phyloP scores from a whole-genome alignment of 192 early-diverging fungal genomes.

The Umbelopsis vinacea region DNA sequence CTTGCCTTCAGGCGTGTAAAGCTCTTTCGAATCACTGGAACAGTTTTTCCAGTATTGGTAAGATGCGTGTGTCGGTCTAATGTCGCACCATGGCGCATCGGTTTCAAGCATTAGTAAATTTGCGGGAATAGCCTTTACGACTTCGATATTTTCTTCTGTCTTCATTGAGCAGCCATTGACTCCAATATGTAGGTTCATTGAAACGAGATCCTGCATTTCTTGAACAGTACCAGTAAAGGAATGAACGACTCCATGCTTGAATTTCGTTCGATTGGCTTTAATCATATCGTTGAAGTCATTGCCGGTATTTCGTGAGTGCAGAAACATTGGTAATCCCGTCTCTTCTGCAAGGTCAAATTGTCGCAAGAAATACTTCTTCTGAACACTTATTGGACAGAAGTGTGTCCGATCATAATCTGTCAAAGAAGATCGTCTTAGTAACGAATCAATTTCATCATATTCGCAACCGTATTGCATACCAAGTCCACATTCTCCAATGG shows the following conservation, averaged over 20 bases:
- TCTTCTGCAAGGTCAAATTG: constrained; percentile 82
- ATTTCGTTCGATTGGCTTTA: constrained; percentile 60
- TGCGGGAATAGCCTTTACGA: constrained; percentile 71
- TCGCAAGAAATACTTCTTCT: constrained; percentile 75
- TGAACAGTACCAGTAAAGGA: constrained; percentile 82
- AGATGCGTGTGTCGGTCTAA: constrained; percentile 85
- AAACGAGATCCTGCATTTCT: constrained; percentile 64
- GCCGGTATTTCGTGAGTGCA: constrained; percentile 88
- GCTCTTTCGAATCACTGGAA: constrained; percentile 31
- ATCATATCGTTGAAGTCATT: constrained; percentile 74
- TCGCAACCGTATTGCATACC: constrained; percentile 37
- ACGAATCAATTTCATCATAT: not conserved
- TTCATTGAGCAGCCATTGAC: constrained; percentile 96
- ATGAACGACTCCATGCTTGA: constrained; percentile 83
- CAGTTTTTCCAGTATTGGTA: constrained; percentile 53
- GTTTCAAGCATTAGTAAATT: constrained; percentile 92
- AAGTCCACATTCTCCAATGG: constrained; percentile 94
- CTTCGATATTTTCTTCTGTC: constrained; percentile 82
- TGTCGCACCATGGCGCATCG: constrained; percentile 93
- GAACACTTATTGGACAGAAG: constrained; percentile 78
- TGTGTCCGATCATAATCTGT: constrained; percentile 91
- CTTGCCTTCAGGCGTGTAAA: constrained; percentile 56
- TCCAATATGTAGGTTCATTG: constrained; percentile 86
- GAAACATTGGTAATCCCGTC: constrained; percentile 86
- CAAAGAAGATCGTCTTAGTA: not conserved